phyloP scores from a whole-genome alignment of 805 yeast genomes.

The Lachancea thermotolerans region DNA sequence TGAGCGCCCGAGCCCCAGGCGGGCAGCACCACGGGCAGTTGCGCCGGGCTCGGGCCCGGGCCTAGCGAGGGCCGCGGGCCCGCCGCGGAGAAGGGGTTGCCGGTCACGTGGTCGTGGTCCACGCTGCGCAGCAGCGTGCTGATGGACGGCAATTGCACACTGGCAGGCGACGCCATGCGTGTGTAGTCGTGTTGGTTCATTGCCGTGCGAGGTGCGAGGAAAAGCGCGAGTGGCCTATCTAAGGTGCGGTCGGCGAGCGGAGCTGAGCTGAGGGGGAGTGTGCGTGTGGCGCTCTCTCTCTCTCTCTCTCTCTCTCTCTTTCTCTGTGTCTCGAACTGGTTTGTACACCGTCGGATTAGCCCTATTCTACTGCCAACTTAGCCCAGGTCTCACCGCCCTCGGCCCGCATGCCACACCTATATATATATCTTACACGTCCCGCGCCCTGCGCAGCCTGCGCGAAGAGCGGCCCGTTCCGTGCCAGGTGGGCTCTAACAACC shows the following conservation, averaged over 20 bases:
- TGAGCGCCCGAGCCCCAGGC: no score
- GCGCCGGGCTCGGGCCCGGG: background rate
- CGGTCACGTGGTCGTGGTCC: background rate
- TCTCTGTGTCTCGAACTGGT: background rate
- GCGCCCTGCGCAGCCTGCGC: background rate
- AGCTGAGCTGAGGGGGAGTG: background rate
- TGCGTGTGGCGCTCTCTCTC: background rate
- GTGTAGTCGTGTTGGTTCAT: background rate
- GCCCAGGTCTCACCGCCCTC: background rate
- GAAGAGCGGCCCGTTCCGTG: no score
- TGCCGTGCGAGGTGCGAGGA: background rate
- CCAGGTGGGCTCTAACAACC: background rate
- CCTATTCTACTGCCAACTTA: background rate
- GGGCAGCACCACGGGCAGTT: no score
- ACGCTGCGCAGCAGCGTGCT: constrained; percentile 4
- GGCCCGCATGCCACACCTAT: background rate
- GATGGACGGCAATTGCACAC: constrained; percentile 6
- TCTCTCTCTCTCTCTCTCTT: background rate
- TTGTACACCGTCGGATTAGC: background rate
- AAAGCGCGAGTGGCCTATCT: background rate
- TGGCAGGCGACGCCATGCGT: background rate
- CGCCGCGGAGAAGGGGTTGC: background rate
- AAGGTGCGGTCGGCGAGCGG: no score
- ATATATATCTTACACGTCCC: background rate
- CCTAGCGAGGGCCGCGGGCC: background rate